Conservation (phyloP, 441 rosid genomes). For the Erodium moschatum region DNA sequence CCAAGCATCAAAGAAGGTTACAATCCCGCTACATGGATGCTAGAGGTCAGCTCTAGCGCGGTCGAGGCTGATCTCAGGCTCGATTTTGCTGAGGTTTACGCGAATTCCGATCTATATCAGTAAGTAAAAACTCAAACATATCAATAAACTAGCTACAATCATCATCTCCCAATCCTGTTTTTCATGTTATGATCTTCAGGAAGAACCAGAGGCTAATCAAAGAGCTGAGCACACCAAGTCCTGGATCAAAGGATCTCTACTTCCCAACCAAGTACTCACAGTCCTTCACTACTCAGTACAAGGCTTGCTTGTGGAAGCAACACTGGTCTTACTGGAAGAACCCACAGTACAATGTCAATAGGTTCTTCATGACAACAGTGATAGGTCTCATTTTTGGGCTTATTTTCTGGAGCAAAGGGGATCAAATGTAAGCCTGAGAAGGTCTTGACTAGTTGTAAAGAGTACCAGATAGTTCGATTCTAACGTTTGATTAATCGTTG, state of each 20-base stretch:
- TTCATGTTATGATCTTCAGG: constrained; percentile 30
- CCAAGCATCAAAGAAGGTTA: constrained; percentile 57
- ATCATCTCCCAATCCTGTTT: background rate
- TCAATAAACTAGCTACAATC: background rate
- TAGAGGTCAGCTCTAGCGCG: constrained; percentile 54
- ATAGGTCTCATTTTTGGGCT: constrained; percentile 59
- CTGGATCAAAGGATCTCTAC: constrained; percentile 54
- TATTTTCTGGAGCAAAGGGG: constrained; percentile 66
- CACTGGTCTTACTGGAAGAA: constrained; percentile 80
- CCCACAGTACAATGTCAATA: constrained; percentile 57
- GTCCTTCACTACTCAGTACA: constrained; percentile 47
- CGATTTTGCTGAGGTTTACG: constrained; percentile 65
- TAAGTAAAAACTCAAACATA: constrained; percentile 14
- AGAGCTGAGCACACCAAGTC: constrained; percentile 58
- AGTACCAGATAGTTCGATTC: background rate
- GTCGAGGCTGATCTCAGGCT: constrained; percentile 55
- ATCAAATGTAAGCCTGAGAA: constrained; percentile 33
- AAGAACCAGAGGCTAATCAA: constrained; percentile 60
- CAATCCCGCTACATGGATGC: constrained; percentile 97
- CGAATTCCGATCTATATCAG: constrained; percentile 48
- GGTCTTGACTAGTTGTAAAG: background rate
- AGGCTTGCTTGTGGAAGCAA: constrained; percentile 81
- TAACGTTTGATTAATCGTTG: background rate
- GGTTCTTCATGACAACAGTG: constrained; percentile 50
- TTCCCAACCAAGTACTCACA: constrained; percentile 67